A percentile compares a stretch with the other conserved stretches of the same genome.
phyloP scores from a whole-genome alignment of 2,329 filamentous ascomycete species.

The Nothophaeocryptopus gaeumannii region DNA sequence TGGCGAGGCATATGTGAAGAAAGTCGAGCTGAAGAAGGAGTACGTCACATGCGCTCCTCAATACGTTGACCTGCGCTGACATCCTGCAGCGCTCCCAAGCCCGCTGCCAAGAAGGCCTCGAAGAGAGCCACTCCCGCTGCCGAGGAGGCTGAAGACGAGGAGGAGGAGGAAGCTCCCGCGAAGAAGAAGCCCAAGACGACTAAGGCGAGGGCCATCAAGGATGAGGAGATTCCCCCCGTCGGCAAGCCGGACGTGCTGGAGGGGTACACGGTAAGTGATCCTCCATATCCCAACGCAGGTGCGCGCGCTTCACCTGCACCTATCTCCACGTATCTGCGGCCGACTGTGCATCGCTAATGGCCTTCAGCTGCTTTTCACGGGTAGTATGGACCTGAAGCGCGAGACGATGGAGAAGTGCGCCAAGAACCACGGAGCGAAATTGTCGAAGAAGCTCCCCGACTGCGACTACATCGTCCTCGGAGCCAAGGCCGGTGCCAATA shows the following conservation, averaged over 20 bases:
- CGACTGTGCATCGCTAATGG: not conserved
- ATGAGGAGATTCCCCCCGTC: not conserved
- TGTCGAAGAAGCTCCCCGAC: conserved; percentile 7
- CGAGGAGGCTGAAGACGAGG: not conserved
- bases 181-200: not conserved
- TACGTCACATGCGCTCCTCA: not conserved
- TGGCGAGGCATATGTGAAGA: not conserved
- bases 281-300: not conserved
- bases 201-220: not conserved
- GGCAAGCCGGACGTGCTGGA: not conserved
- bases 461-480: conserved; percentile 17
- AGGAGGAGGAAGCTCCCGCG: not conserved
- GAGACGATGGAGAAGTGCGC: not conserved
- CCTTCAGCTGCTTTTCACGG: not conserved
- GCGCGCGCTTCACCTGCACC: not conserved
- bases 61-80: no score
- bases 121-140: conserved; percentile 2
- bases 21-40: not conserved
- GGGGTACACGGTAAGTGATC: not conserved
- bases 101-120: not conserved
- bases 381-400: not conserved
- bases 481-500: conserved; percentile 18
- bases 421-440: not conserved
- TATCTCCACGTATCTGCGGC: not conserved
- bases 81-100: not conserved